Base-by-base conservation (phyloP, 495 filamentous ascomycete genomes). In the Aspergillus hancockii region DNA sequence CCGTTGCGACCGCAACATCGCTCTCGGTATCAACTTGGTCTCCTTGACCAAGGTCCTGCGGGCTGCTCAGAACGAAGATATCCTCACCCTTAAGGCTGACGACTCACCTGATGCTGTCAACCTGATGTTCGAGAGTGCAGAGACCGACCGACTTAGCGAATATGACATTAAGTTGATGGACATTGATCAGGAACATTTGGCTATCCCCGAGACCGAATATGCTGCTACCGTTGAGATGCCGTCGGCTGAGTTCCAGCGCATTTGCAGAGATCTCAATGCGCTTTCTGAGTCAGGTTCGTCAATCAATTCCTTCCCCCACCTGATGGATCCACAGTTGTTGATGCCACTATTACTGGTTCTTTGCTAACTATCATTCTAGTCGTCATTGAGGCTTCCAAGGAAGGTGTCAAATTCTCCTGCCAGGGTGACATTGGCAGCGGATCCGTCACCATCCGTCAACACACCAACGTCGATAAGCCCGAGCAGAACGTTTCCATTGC, bases 131-230 rank as follows among this genome's bases (percentile, higher is more conserved):
- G 94, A 99, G 87, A 93, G 85, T 77, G 80, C 85, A 59, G 90
- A 90, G 73, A 91, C 85, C 63, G 94, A 99, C 74, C 80, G 94
- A 52, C 83, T 98, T 60, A 94, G 90, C 80, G 94, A 98, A 77
- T 99, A 98, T 74, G 94, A 99, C 76, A 88, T 99, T 79, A 99
- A 99, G 85, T 84, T 99, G 62, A 99, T 99, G 95, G 94, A 99
- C 74, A 97, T 99, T 73, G 94, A 99, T 77, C 94, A 99, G 77
- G 94, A 99, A 80, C 94, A 99, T 74, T 75, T 99, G 78, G 94
- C 94, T 45, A 99, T 99, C 70, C 94, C 94, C 28, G 95, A 98
- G 63, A 99, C 95, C 13, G 94, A 98, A 65, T 99, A 99, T 69
- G 89, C 91, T 41, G 93, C 95, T 38, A 93, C 89, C 28, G 88